These are phyloP conservation scores for Linnemannia exigua DNA, from an alignment of 192 early-diverging fungal species.

Conservation along the genomic window DNA sequence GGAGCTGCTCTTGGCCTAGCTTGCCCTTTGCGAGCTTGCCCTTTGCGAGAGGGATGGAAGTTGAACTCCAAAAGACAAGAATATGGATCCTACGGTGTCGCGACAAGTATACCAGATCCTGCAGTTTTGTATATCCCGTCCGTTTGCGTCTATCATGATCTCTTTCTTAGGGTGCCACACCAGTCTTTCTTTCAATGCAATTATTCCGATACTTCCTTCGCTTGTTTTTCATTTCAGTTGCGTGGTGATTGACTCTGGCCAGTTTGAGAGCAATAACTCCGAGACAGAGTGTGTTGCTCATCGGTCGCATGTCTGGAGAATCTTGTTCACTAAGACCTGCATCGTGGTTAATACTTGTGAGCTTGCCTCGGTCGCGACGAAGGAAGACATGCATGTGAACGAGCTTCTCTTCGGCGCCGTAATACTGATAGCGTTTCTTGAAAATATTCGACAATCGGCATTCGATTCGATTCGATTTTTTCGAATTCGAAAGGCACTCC, in stretches of 20 bases:
- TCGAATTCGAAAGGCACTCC: too few relatives aligned
- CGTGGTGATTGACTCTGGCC: constrained; percentile 4
- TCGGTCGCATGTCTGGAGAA: constrained; percentile 19
- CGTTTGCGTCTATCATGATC: not conserved
- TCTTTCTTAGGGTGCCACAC: not conserved
- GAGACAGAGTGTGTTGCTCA: constrained; percentile 12
- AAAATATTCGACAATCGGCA: too few relatives aligned
- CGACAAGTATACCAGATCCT: constrained; percentile 7
- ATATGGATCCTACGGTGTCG: constrained; percentile 11
- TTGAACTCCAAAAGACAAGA: not conserved
- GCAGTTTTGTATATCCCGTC: constrained; percentile 10
- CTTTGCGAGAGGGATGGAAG: constrained; percentile 15
- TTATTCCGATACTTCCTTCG: not conserved
- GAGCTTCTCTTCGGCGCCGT: constrained; percentile 26
- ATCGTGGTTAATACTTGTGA: constrained; percentile 12
- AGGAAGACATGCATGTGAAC: constrained; percentile 11
- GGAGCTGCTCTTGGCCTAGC: constrained; percentile 15
- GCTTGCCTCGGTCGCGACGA: constrained; percentile 24
- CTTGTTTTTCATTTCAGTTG: constrained; percentile 7
- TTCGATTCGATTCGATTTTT: too few relatives aligned
- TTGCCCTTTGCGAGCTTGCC: constrained; percentile 11
- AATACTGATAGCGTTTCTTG: too few relatives aligned
- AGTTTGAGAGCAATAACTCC: constrained; percentile 14
- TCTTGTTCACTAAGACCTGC: constrained; percentile 9
- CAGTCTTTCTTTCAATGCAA: not conserved